Evolutionary conservation across 805 yeast genomes (phyloP).

Genomic region (Yamadazyma phyllophila): DNA sequence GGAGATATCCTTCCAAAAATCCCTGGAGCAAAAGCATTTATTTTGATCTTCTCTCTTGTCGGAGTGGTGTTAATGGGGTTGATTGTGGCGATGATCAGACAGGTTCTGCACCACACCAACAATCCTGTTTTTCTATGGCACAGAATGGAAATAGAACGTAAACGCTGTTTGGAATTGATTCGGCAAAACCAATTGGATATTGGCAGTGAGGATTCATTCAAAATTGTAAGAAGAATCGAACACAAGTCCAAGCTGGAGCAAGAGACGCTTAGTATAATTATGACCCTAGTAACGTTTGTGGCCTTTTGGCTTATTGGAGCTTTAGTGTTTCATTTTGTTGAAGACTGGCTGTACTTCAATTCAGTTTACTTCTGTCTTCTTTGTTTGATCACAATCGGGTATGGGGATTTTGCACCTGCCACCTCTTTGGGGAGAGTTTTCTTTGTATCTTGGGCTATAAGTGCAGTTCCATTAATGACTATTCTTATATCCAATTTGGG

Average conservation of each 20-base stretch:
- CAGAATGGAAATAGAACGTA: slow-evolving; percentile 52
- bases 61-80: slow-evolving; percentile 77
- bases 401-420: slow-evolving; percentile 70
- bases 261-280: slow-evolving; percentile 33
- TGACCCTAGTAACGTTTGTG: slow-evolving; percentile 45
- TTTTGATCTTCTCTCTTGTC: slow-evolving; percentile 59
- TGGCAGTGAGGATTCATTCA: slow-evolving; percentile 50
- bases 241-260: slow-evolving; percentile 39
- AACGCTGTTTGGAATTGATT: slow-evolving; percentile 19
- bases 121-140: slow-evolving; percentile 68
- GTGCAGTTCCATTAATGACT: slow-evolving; percentile 87
- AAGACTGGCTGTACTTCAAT: slow-evolving; percentile 70
- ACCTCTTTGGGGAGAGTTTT: slow-evolving; percentile 67
- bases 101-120: slow-evolving; percentile 58
- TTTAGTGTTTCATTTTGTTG: slow-evolving; percentile 54
- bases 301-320: slow-evolving; percentile 76
- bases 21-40: slow-evolving; percentile 54
- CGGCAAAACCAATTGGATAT: slow-evolving; percentile 18
- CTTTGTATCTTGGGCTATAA: slow-evolving; percentile 76
- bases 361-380: slow-evolving; percentile 74
- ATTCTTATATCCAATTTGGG: slow-evolving; percentile 70
- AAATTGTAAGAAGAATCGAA: slow-evolving; percentile 53
- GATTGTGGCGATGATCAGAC: slow-evolving; percentile 65
- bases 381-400: slow-evolving; percentile 79
- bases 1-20: slow-evolving; percentile 67